These are phyloP conservation scores for Sonneratia alba DNA, from an alignment of 345 rosid genomes.

Conservation along the genomic window DNA sequence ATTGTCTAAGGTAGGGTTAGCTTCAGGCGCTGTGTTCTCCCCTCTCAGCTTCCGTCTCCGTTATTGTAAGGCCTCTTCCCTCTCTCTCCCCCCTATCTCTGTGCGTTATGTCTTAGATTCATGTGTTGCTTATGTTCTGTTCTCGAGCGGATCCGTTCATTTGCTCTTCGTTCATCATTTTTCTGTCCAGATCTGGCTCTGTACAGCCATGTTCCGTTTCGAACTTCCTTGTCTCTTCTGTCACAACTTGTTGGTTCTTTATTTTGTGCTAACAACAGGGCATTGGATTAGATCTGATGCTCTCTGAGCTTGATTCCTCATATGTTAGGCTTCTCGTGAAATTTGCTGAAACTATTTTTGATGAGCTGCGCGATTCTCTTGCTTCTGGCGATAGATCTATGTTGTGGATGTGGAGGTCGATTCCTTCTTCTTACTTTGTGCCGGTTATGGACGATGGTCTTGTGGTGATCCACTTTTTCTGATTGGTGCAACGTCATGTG, in stretches of 20 bases:
- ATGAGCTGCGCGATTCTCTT: not conserved
- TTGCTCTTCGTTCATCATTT: not conserved
- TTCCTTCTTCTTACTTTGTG: not conserved
- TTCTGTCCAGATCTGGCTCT: not conserved
- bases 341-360: not conserved
- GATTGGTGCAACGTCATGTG: not conserved
- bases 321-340: not conserved
- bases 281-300: not conserved
- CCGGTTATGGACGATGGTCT: not conserved
- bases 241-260: not conserved
- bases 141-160: not conserved
- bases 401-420: not conserved
- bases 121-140: not conserved
- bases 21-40: not conserved
- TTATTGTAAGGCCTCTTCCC: not conserved
- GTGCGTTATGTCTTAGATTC: not conserved
- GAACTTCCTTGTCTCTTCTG: not conserved
- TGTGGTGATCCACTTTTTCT: not conserved
- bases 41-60: not conserved
- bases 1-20: slow-evolving; percentile 1
- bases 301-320: not conserved
- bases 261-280: not conserved
- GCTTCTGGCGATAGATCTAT: not conserved
- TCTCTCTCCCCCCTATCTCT: not conserved
- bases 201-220: not conserved